Evolutionary conservation across 1,284 basidiomycete species (phyloP), one percentile per base, ranked within the genome.

Genomic region (Sanghuangporus weigelae): DNA sequence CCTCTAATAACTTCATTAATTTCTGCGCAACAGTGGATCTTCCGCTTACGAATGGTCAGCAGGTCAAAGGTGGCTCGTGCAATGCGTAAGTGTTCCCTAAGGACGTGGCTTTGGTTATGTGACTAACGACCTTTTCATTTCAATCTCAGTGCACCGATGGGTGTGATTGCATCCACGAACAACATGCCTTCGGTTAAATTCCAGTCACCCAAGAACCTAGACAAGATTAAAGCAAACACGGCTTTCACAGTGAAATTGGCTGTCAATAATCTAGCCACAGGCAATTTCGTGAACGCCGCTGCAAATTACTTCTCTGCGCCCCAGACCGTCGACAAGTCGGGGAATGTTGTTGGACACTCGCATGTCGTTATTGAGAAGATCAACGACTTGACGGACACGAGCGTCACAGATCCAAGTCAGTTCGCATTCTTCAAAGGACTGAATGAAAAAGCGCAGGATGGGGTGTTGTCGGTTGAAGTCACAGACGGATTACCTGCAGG

Each of bases 401-500:
- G 71, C 1, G 72, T 78, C n/a, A 73, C 75, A n/a, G 76, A 86
- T 72, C 81, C 85, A 7, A 75, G 69, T 48, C 70, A 69, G 44
- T 85, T 85, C 70, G 79, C 76, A 4, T 87, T 86, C 76, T 88
- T 86, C 83, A 84, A 85, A 76, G 85, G 84, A 50, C 67, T 85
- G 46, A 81, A 85, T 69, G 75, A 70, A 26, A 76, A 77, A 10
- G 75, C 74, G 38, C 68, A 69, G 39, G 77, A 79, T 63, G 85
- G 84, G 35, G 69, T 81, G 8, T 74, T 87, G 39, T 75, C 75
- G 48, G 78, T 78, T 10, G 73, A 73, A 23, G 81, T 88, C 31
- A 72, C 74, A 1, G 74, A 73, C 36, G 86, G 86, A 63, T 77
- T 88, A 14, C 77, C 82, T 31, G 78, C 76, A 35, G 86, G 86